phyloP scores from a whole-genome alignment of 2,329 filamentous ascomycete species.

The Apiospora kogelbergensis region DNA sequence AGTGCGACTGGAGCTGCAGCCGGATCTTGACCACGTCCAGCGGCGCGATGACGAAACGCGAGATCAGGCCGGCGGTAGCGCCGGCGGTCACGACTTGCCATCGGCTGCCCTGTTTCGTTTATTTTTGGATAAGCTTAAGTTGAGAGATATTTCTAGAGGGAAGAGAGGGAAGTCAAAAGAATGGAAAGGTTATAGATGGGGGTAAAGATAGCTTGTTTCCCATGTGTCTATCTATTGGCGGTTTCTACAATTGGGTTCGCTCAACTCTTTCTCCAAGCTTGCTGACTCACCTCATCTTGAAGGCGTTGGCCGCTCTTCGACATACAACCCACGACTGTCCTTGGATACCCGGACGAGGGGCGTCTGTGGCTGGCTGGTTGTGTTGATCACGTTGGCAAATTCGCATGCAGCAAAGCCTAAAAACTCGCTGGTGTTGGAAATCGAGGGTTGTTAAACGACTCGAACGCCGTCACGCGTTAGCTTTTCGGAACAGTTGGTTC shows the following conservation, averaged over 20 bases:
- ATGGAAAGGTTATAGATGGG: neutral
- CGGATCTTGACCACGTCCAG: conserved; percentile 98
- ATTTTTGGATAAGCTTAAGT: neutral
- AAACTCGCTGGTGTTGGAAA: neutral
- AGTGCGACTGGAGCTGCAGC: conserved; percentile 88
- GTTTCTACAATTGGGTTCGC: neutral
- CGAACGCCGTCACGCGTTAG: neutral
- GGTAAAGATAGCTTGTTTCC: neutral
- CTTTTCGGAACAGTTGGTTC: neutral
- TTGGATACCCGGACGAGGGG: conserved; percentile 22
- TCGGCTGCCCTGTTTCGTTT: conserved; percentile 46
- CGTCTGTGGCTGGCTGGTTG: neutral
- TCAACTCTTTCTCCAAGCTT: neutral
- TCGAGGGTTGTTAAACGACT: neutral
- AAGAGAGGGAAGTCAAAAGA: conserved; percentile 9
- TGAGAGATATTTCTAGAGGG: neutral
- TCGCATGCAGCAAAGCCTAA: neutral
- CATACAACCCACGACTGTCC: conserved; percentile 41
- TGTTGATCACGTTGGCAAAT: neutral
- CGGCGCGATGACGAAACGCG: conserved; percentile 90
- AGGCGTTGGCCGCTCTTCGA: conserved; percentile 45
- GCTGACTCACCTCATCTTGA: conserved; percentile 55
- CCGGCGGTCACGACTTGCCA: conserved; percentile 58
- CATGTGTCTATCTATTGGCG: neutral
- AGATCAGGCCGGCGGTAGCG: conserved; percentile 76